Conservation (phyloP, 2,329 filamentous ascomycete species). For the Bipolaris bicolor region DNA sequence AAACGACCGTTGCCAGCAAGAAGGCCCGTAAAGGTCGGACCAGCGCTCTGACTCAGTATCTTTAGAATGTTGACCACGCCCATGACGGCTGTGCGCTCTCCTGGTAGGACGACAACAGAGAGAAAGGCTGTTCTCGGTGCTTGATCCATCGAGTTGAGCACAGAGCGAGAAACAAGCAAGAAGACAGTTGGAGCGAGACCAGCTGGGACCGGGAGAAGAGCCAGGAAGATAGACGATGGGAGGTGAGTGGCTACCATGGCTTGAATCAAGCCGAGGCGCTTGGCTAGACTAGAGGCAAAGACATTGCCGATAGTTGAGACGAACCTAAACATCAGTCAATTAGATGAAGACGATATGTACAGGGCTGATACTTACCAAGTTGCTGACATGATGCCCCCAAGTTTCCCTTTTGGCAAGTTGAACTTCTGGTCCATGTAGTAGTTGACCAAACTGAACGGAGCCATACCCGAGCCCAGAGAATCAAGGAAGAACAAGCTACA, state of each 20-base stretch:
- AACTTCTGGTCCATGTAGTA: constrained; percentile 67
- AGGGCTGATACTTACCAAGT: constrained; percentile 38
- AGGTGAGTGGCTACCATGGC: constrained; percentile 50
- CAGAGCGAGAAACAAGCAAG: constrained; percentile 39
- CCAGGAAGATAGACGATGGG: constrained; percentile 45
- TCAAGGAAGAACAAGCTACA: constrained; percentile 73
- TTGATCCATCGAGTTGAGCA: constrained; percentile 49
- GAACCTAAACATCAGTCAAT: constrained; percentile 26
- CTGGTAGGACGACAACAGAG: constrained; percentile 39
- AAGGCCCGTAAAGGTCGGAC: constrained; percentile 46
- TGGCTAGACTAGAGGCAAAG: constrained; percentile 59
- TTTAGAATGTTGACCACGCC: constrained; percentile 50
- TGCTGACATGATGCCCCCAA: constrained; percentile 61
- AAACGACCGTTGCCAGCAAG: constrained; percentile 42
- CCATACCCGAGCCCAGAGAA: constrained; percentile 73
- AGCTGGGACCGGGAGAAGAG: constrained; percentile 35
- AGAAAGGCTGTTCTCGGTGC: constrained; percentile 48
- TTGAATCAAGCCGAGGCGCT: constrained; percentile 63
- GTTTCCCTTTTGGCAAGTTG: constrained; percentile 56
- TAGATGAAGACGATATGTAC: neutral
- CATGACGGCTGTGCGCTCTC: constrained; percentile 49
- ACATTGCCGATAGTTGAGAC: constrained; percentile 42
- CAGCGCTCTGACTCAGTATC: constrained; percentile 43
- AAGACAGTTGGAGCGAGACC: constrained; percentile 37
- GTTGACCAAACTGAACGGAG: constrained; percentile 56